Conservation (phyloP, 345 rosid species). For the Xanthoceras sorbifolium region DNA sequence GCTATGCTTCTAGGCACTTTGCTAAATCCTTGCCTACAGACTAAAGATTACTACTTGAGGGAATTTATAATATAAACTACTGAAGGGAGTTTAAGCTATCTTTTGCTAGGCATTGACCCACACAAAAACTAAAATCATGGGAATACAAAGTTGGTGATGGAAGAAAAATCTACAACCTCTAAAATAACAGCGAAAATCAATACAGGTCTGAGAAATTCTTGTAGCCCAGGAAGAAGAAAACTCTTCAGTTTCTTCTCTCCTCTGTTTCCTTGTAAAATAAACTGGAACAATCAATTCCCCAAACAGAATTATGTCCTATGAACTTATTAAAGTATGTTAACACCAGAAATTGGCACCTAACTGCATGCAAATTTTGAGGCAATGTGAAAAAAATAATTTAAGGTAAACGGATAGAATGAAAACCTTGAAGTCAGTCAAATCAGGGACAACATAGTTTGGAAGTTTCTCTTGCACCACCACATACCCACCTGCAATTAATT, state of each 20-base stretch:
- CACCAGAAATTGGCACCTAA: neutral
- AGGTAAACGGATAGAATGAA: neutral
- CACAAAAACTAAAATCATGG: neutral
- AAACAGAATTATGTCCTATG: neutral
- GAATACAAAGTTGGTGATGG: neutral
- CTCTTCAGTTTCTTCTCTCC: neutral
- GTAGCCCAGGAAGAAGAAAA: neutral
- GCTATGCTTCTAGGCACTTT: neutral
- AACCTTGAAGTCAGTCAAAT: slow-evolving; percentile 76
- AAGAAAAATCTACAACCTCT: neutral
- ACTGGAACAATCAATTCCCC: neutral
- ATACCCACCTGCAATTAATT: slow-evolving; percentile 61
- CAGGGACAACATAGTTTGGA: slow-evolving; percentile 78
- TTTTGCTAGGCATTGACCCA: neutral
- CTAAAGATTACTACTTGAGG: neutral
- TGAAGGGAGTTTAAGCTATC: neutral
- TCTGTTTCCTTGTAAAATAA: neutral
- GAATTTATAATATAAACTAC: neutral
- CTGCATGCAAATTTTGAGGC: neutral
- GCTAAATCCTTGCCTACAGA: neutral
- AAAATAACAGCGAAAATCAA: neutral
- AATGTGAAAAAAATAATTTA: neutral
- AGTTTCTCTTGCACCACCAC: slow-evolving; percentile 75
- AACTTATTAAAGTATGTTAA: neutral
- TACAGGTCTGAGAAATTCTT: neutral